Base-by-base conservation (phyloP, 768 basidiomycete genomes). In the Termitomyces sp. region DNA sequence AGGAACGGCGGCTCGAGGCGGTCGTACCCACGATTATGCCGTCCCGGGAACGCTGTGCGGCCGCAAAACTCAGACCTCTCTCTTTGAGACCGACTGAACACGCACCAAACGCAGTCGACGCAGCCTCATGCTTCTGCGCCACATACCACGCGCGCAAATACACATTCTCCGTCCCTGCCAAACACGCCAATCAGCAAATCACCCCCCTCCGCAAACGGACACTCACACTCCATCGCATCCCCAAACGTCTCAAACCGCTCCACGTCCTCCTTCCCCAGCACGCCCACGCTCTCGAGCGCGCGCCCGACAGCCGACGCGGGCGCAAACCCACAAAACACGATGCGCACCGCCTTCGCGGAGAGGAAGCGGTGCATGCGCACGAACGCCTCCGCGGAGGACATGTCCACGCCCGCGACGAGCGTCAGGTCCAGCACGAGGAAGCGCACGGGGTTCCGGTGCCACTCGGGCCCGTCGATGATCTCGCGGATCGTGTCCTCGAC, bases 381-480 rank as follows among this genome's bases (percentile, higher is more conserved):
- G 62, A 98, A 93, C 0, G 95, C 96, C 66, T 98, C 96, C 1
- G 95, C 92, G 3, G 95, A 85, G 0, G 92, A 95, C 81, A 97
- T 88, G 70, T 99, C 96, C 28, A 98, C 87, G 0, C 95, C 94
- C 10, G 83, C 83, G 1, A 94, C 94, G 33, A 92, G 83, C 33
- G 88, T 75, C 33, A 98, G 81, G 65, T 98, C 95, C 46, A 98
- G 77, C 8, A 98, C 82, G 33, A 98, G 82, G 75, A 97, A 99
- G 6, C 29, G 29, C 29, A 29, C 29, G 29, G 94, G 93, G 51
- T 84, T 84, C 15, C 75, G 75, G 36, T 81, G 75, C 85, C 93
- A 94, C 7, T 81, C 75, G 0, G 86, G 84, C 8, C 80, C 81
- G 54, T 90, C 82, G 16, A 98, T 81, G 10, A 92, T 75, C 16